Conservation (phyloP, 371 early-diverging fungal genomes). For the Circinella umbellata region DNA sequence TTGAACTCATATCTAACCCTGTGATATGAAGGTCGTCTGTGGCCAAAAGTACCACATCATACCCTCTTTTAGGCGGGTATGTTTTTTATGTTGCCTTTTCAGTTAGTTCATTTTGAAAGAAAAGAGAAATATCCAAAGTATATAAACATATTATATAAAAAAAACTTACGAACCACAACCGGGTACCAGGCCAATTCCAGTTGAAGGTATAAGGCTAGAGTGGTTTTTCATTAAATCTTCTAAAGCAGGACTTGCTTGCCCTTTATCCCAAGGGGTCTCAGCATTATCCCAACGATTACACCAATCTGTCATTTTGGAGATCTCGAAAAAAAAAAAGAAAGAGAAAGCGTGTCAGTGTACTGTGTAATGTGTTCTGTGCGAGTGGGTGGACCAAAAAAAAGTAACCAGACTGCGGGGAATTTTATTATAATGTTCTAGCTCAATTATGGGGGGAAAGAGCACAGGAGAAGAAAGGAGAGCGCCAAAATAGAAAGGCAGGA, state of each 20-base stretch:
- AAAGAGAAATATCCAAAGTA: not conserved
- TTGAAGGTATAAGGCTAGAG: constrained; percentile 54
- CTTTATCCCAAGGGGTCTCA: constrained; percentile 69
- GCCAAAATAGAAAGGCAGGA: not conserved
- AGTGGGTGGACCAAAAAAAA: no score
- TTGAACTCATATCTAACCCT: constrained; percentile 76
- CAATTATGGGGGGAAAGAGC: not conserved
- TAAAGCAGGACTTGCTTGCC: constrained; percentile 68
- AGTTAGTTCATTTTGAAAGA: not conserved
- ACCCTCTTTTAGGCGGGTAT: constrained; percentile 19
- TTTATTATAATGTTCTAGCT: not conserved
- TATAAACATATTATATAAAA: not conserved
- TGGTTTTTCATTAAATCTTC: constrained; percentile 60
- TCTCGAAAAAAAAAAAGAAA: not conserved
- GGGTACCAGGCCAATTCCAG: constrained; percentile 77
- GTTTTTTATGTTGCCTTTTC: no score
- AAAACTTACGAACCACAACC: constrained; percentile 76
- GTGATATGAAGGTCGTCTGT: constrained; percentile 57
- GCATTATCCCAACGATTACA: constrained; percentile 57
- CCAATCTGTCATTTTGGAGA: constrained; percentile 46
- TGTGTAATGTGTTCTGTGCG: not conserved
- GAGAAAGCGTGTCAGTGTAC: not conserved
- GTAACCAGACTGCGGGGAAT: not conserved
- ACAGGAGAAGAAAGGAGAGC: not conserved
- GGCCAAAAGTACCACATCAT: constrained; percentile 78